A percentile compares a stretch with the other conserved stretches of the same genome.
Evolutionary conservation across 495 filamentous ascomycete species (phyloP).

Genomic region (Viridothelium virens): DNA sequence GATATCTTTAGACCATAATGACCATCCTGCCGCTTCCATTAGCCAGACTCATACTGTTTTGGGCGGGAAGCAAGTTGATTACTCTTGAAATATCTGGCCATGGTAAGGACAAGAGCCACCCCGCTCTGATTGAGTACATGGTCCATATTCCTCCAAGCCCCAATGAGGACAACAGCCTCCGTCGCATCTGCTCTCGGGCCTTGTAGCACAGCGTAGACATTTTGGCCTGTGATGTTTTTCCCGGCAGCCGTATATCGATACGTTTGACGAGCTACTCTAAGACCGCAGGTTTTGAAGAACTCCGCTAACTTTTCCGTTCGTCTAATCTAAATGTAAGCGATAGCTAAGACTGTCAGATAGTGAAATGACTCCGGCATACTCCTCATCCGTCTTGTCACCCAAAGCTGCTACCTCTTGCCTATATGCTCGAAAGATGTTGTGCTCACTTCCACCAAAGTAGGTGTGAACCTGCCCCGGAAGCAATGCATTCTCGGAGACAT

Average conservation of each 20-base stretch:
- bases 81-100: constrained; percentile 91
- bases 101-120: constrained; percentile 71
- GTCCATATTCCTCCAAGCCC: constrained; percentile 78
- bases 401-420: constrained; percentile 66
- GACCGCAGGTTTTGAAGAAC: constrained; percentile 65
- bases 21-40: constrained; percentile 58
- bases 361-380: constrained; percentile 18
- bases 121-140: constrained; percentile 76
- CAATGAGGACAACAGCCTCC: constrained; percentile 88
- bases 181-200: constrained; percentile 96
- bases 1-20: constrained; percentile 97
- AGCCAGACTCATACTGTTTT: background rate
- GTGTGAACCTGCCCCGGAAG: constrained; percentile 95
- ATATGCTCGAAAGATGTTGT: constrained; percentile 90
- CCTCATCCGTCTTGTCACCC: constrained; percentile 23
- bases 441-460: constrained; percentile 92
- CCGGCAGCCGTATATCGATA: constrained; percentile 74
- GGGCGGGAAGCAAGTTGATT: constrained; percentile 18
- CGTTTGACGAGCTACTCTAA: constrained; percentile 78
- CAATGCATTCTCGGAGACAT: constrained; percentile 96
- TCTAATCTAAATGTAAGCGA: constrained; percentile 11
- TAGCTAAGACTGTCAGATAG: background rate
- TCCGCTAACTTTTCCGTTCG: constrained; percentile 55
- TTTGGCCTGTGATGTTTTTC: constrained; percentile 68
- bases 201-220: constrained; percentile 90